Conservation (phyloP, 768 basidiomycete genomes). For the Lyophyllum atratum region DNA sequence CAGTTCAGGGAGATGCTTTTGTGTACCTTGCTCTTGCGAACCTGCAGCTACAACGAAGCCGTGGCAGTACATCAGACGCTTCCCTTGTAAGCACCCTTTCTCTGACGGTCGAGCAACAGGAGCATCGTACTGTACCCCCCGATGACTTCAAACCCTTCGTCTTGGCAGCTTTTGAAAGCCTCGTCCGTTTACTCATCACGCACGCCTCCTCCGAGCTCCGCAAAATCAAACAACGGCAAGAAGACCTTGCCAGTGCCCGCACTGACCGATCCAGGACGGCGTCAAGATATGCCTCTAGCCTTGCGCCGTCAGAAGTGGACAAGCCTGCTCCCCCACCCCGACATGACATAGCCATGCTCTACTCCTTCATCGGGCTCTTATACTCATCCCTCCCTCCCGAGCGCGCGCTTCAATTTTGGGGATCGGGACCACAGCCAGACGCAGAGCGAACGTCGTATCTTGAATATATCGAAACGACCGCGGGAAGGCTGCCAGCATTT, state of each 20-base stretch:
- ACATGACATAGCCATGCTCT: slow-evolving; percentile 84
- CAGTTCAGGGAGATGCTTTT: slow-evolving; percentile 84
- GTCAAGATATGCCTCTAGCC: slow-evolving; percentile 43
- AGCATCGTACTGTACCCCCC: slow-evolving; percentile 45
- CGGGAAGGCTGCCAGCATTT: slow-evolving; percentile 70
- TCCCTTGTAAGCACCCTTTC: slow-evolving; percentile 36
- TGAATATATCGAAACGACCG: slow-evolving; percentile 60
- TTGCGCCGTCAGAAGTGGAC: slow-evolving; percentile 40
- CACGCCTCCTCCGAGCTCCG: slow-evolving; percentile 81
- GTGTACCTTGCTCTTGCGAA: slow-evolving; percentile 66
- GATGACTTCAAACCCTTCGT: slow-evolving; percentile 57
- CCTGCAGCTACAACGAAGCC: slow-evolving; percentile 53
- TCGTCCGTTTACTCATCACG: slow-evolving; percentile 70
- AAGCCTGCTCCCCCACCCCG: slow-evolving; percentile 51
- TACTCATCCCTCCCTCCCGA: slow-evolving; percentile 77
- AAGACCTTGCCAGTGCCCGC: slow-evolving; percentile 75
- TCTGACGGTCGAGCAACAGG: slow-evolving; percentile 40
- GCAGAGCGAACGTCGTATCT: slow-evolving; percentile 48
- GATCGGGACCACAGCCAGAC: slow-evolving; percentile 52
- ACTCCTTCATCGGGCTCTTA: slow-evolving; percentile 79
- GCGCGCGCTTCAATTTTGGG: slow-evolving; percentile 86
- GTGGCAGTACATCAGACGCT: slow-evolving; percentile 33
- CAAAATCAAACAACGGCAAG: slow-evolving; percentile 88
- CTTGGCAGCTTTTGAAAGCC: slow-evolving; percentile 65
- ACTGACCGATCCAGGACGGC: slow-evolving; percentile 61